These are phyloP conservation scores for Persicaria maculosa DNA, from an alignment of 148 eudicot species.

Conservation along the genomic window DNA sequence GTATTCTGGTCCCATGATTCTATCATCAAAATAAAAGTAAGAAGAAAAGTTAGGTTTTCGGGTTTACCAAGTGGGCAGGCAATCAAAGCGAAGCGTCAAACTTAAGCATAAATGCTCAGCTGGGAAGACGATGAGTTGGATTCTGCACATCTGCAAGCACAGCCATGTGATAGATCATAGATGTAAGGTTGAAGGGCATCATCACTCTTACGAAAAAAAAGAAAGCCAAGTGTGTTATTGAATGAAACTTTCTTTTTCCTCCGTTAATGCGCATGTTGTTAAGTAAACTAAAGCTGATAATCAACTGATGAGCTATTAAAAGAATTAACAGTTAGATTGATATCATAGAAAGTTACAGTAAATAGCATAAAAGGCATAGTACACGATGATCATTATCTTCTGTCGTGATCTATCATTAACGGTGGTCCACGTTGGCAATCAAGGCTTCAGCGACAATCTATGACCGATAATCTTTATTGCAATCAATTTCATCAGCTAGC, in stretches of 20 bases:
- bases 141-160: neutral
- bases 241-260: neutral
- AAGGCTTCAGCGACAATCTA: slow-evolving; percentile 3
- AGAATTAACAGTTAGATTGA: neutral
- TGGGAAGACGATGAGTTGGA: neutral
- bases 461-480: neutral
- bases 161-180: neutral
- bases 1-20: slow-evolving; percentile 7
- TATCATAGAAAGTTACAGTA: neutral
- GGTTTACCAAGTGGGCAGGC: neutral
- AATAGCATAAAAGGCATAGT: neutral
- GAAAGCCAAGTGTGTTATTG: neutral
- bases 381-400: neutral
- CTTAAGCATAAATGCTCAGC: neutral
- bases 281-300: no score
- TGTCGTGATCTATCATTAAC: neutral
- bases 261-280: neutral
- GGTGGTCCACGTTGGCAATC: neutral
- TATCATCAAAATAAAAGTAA: neutral
- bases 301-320: no score
- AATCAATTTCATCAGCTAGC: slow-evolving; percentile 7
- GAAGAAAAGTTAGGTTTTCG: neutral
- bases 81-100: neutral
- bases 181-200: neutral
- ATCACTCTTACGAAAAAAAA: neutral